phyloP scores from a whole-genome alignment of 495 filamentous ascomycete genomes.

The Niebla homalea region DNA sequence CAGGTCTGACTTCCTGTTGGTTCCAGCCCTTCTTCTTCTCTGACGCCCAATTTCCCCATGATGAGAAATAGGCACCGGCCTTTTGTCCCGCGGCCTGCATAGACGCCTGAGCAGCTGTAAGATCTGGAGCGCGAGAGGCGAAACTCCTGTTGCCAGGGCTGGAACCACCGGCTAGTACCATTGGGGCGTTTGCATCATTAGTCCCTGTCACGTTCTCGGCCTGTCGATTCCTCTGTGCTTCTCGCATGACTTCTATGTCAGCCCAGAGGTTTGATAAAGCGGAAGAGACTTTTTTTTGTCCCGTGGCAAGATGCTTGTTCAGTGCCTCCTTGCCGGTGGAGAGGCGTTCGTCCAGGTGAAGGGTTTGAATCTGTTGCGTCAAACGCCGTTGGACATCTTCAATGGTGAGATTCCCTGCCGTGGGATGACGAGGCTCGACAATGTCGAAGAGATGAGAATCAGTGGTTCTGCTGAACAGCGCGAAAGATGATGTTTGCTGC shows the following conservation, averaged over 20 bases:
- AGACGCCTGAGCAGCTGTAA: conserved; percentile 52
- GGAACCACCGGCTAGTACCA: conserved; percentile 4
- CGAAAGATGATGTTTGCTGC: conserved; percentile 77
- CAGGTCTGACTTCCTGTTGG: conserved; percentile 19
- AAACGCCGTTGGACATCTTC: conserved; percentile 89
- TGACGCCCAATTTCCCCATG: conserved; percentile 88
- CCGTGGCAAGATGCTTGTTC: conserved; percentile 65
- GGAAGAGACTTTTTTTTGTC: conserved; percentile 68
- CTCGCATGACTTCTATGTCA: conserved; percentile 74
- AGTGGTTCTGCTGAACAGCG: conserved; percentile 62
- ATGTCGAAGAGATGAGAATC: conserved; percentile 89
- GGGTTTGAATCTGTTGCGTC: conserved; percentile 73
- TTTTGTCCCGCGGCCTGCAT: conserved; percentile 54
- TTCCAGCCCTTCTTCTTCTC: conserved; percentile 66
- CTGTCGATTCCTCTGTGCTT: conserved; percentile 64
- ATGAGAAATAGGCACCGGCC: conserved; percentile 79
- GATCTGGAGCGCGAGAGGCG: conserved; percentile 34
- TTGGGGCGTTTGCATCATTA: conserved; percentile 13
- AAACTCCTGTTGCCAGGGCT: conserved; percentile 19
- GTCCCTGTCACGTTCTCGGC: conserved; percentile 27
- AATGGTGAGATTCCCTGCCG: conserved; percentile 84
- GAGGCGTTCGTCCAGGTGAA: conserved; percentile 78
- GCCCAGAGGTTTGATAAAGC: conserved; percentile 79
- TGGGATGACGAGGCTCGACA: conserved; percentile 83
- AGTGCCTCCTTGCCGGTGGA: conserved; percentile 64